phyloP scores from a whole-genome alignment of 768 basidiomycete genomes.

The Kwoniella pini region DNA sequence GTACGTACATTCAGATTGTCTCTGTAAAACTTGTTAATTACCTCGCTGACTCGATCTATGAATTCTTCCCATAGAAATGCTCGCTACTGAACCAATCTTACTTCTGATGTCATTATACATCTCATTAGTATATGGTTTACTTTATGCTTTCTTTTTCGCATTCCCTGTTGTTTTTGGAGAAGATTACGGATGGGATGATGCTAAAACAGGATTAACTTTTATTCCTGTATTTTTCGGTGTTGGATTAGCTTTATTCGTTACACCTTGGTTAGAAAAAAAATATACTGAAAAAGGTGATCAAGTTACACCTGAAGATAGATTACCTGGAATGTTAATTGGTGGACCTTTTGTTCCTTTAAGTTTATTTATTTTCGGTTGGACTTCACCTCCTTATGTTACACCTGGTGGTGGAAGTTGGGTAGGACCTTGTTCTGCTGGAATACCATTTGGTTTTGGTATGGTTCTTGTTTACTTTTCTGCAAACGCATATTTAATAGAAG shows the following conservation, averaged over 20 bases:
- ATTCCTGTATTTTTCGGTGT: conserved; percentile 39
- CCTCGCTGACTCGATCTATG: conserved; percentile 41
- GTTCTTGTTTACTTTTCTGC: conserved; percentile 49
- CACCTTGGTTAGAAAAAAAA: conserved; percentile 24
- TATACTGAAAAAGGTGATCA: conserved; percentile 23
- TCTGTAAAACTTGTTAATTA: too few species aligned
- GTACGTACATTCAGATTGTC: conserved; percentile 25
- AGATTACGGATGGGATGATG: conserved; percentile 34
- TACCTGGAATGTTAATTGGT: conserved; percentile 27
- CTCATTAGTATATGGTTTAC: conserved; percentile 41
- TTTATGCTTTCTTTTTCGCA: conserved; percentile 49
- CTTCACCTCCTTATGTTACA: conserved; percentile 27
- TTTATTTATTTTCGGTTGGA: conserved; percentile 51
- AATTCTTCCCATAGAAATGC: conserved; percentile 38
- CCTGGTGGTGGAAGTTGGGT: conserved; percentile 32
- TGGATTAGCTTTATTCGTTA: conserved; percentile 35
- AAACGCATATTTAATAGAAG: conserved; percentile 47
- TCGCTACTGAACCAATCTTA: conserved; percentile 52
- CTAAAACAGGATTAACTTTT: conserved; percentile 36
- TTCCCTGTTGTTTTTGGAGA: conserved; percentile 41
- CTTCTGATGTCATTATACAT: conserved; percentile 43
- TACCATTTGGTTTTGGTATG: conserved; percentile 49
- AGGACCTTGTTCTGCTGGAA: conserved; percentile 32
- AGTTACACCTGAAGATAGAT: conserved; percentile 47
- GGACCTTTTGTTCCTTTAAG: conserved; percentile 46